Conservation (phyloP, 441 rosid genomes). For the Gossypium laxum region DNA sequence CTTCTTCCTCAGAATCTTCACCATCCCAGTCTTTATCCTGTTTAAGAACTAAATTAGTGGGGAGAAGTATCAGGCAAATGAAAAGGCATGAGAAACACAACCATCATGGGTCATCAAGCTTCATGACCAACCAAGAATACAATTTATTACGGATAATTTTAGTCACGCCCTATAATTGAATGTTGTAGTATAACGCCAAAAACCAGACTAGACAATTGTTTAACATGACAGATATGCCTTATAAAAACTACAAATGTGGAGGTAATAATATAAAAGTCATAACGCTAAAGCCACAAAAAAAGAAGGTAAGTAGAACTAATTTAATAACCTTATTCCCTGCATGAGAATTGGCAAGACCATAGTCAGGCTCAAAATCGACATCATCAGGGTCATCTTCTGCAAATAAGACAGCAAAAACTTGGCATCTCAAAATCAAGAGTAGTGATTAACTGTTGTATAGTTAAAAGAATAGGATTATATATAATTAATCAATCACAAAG, state of each 20-base stretch:
- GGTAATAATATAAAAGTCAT: conserved; percentile 2
- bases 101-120: not conserved
- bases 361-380: conserved; percentile 84
- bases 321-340: conserved; percentile 45
- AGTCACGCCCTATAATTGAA: not conserved
- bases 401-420: conserved; percentile 23
- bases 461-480: not conserved
- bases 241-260: not conserved
- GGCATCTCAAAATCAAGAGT: conserved; percentile 11
- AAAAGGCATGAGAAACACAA: not conserved
- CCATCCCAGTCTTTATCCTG: conserved; percentile 75
- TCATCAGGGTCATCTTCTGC: conserved; percentile 96
- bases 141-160: not conserved
- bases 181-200: not conserved
- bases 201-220: not conserved
- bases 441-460: not conserved
- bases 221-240: not conserved
- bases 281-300: not conserved
- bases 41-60: conserved; percentile 16
- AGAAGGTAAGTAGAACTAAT: conserved; percentile 7
- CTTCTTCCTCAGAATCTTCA: conserved; percentile 69
- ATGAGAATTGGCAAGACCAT: conserved; percentile 33
- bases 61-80: not conserved
- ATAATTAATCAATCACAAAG: not conserved
- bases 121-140: conserved; percentile 2